A percentile compares a stretch with the other conserved stretches of the same genome.
These are phyloP conservation scores for Lycium barbarum DNA, from an alignment of 257 asterid genomes.

Conservation along the genomic window DNA sequence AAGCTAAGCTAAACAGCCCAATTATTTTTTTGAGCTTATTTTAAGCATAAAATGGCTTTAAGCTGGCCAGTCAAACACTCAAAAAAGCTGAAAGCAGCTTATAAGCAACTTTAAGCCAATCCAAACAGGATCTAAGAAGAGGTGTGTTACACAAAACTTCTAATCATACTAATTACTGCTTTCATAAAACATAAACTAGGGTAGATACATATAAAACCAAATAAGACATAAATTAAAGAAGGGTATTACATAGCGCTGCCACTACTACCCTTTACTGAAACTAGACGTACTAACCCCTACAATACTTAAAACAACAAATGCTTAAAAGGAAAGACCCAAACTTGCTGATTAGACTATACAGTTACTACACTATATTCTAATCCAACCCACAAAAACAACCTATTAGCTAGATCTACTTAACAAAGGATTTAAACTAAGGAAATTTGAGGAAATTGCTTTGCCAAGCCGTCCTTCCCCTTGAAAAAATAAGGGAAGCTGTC, in stretches of 20 bases:
- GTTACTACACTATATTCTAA: background rate
- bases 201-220: background rate
- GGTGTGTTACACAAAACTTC: background rate
- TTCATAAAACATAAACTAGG: too few relatives aligned
- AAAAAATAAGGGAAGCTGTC: slow-evolving; percentile 48
- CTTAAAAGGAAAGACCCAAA: background rate
- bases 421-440: background rate
- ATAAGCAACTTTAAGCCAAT: too few relatives aligned
- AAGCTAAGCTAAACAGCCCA: too few relatives aligned
- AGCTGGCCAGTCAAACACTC: too few relatives aligned
- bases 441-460: slow-evolving; percentile 12
- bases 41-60: too few relatives aligned
- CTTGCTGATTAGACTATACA: background rate
- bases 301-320: background rate
- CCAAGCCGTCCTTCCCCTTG: slow-evolving; percentile 45
- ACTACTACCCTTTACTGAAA: too few relatives aligned
- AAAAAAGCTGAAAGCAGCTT: too few relatives aligned
- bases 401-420: background rate
- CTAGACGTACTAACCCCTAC: too few relatives aligned
- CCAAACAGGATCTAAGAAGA: too few relatives aligned
- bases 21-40: too few relatives aligned
- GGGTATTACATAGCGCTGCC: background rate
- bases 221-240: too few relatives aligned
- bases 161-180: background rate
- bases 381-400: background rate